Base-by-base conservation (phyloP, 1,284 basidiomycete genomes). In the Vanrija pseudolonga region DNA sequence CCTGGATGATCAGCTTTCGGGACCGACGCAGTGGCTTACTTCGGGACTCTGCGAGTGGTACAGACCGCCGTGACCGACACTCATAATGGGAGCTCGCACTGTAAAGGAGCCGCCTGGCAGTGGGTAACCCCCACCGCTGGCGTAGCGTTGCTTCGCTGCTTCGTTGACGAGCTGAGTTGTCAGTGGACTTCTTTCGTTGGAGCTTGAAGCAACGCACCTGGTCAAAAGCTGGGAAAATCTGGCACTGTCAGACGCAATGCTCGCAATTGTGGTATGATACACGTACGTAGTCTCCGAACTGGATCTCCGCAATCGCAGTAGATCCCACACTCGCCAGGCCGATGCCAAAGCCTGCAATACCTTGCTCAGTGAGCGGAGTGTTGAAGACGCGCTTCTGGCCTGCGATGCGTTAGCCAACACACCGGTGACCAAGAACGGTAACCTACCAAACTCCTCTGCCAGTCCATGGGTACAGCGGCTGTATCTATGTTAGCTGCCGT, bases 31-130 rank as follows among this genome's bases (percentile, higher is more conserved):
- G 5, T 11, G 15, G 47, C 62, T 45, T 41, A 71, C 69, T 46
- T 97, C 93, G 1, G 92, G 91, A 53, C 88, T 90, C 74, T 97
- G 93, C 4, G 89, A 92, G 69, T 97, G 93, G 71, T 97, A 97
- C 56, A 95, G 74, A 14, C 88, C 94, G 41, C 93, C 92, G 70
- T 95, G 92, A 0, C 92, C 91, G 64, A 95, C 92, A 14, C 89
- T 85, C 85, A 91, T 91, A 17, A 86, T 86, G 1, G 92, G 91
- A 14, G 88, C 86, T 9, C 93, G 85, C 49, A 97, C 84, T 1
- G 94, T 97, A 41, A 97, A 78, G 1, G 84, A 85, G 11, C 94
- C 93, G 6, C 86, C 88, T 2, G 54, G 46, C 3, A 66, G 63
- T 6, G 73, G 71, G 75, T 85, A 95, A 51, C 84, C 81, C 0